Percentiles rank a stretch among this genome's conserved stretches.
Evolutionary conservation across 352 stramenopile species (phyloP).

Genomic region (Globisporangium paroecandrum): DNA sequence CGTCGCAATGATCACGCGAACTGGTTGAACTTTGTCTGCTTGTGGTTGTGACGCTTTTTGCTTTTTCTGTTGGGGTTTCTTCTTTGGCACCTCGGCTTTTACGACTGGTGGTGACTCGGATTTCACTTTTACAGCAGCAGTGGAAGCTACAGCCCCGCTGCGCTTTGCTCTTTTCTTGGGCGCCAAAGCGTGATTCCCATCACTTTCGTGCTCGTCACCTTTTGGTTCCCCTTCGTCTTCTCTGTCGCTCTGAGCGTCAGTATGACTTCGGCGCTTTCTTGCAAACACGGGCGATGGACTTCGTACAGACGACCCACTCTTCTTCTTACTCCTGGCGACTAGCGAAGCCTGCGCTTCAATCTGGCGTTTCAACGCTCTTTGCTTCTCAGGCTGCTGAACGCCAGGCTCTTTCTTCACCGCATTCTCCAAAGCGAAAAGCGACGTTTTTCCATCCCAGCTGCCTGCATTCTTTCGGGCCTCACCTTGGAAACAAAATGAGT

Average conservation of each 20-base stretch:
- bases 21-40: conserved; percentile 3
- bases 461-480: conserved; percentile 27
- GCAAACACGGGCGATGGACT: neutral
- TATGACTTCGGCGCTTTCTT: conserved; percentile 1
- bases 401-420: conserved; percentile 15
- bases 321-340: neutral
- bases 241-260: neutral
- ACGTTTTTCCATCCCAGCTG: conserved; percentile 54
- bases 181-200: conserved; percentile 7
- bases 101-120: neutral
- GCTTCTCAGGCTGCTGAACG: conserved; percentile 9
- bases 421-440: conserved; percentile 30
- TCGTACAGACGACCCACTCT: neutral
- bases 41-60: neutral
- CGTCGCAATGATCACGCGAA: conserved; percentile 48
- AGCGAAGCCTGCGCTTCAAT: neutral
- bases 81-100: neutral
- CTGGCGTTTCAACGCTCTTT: neutral
- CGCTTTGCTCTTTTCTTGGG: conserved; percentile 7
- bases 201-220: neutral
- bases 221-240: conserved; percentile 11
- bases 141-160: neutral
- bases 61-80: conserved; percentile 1
- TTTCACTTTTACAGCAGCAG: neutral
- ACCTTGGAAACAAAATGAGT: neutral